Base-by-base conservation (phyloP, 495 filamentous ascomycete species). In the Neurospora sp. region DNA sequence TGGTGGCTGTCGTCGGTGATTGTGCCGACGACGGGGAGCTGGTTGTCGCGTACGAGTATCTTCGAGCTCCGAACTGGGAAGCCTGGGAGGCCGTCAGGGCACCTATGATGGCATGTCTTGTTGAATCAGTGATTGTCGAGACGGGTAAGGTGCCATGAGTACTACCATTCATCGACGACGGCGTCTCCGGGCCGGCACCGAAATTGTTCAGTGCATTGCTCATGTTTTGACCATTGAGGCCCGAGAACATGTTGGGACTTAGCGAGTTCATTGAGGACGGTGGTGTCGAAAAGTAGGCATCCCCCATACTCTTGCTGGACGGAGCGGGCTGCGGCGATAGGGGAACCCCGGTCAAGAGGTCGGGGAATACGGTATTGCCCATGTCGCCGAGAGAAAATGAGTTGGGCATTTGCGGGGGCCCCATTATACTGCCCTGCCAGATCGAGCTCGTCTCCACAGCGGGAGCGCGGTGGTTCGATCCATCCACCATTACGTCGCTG, bases 401-500 rank as follows among this genome's bases (percentile, higher is more conserved):
- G 70, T 85, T 87, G n/a, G 87, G 78, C 69, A 89, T 81, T 72
- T 91, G 85, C 14, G 87, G 81, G 18, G 88, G 83, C 2, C 87
- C 83, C 81, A 93, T 89, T 75, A 93, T 85, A 22, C 87, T 84
- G 70, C 89, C 89, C 75, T 91, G 89, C 93, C 90, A 92, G 76
- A 89, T 85, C 35, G 87, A 84, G 73, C 82, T 84, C 38, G 87
- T 84, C 11, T 76, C 81, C 35, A 81, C 79, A 8, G 87, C 78
- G 14, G 80, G 75, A 40, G 83, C 76, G 40, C 85, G 85, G 70
- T 86, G 89, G 76, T 91, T 92, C 12, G 92, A 90, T 6, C 91
- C 93, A 79, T 97, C 94, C 48, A 97, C 84, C 91, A 97, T 94
- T 72, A 94, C 88, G 78, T 98, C 95, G 80, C 93, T 97, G 77